Percentiles rank a stretch among this genome's conserved stretches.
phyloP scores from a whole-genome alignment of 768 basidiomycete species.

The Rhodotorula taiwanensis region DNA sequence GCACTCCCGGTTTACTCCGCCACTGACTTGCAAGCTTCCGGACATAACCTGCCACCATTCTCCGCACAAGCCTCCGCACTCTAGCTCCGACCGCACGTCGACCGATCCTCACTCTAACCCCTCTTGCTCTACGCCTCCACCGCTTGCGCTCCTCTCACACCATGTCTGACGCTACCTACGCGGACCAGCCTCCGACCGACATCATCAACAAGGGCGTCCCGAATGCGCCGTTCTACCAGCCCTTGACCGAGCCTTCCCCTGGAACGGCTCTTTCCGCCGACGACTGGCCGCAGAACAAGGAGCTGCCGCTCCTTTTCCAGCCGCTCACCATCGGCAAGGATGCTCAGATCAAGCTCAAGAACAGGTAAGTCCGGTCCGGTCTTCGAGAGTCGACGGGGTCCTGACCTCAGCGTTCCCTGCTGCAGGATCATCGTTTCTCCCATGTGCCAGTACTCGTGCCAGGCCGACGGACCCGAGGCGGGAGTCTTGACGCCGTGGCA shows the following conservation, averaged over 20 bases:
- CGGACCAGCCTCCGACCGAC: not conserved
- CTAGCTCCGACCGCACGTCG: too few relatives aligned
- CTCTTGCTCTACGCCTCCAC: too few relatives aligned
- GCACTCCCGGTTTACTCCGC: too few relatives aligned
- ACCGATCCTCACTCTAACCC: too few relatives aligned
- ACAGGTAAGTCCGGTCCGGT: constrained; percentile 46
- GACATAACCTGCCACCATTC: too few relatives aligned
- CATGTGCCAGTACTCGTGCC: constrained; percentile 70
- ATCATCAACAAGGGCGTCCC: constrained; percentile 1
- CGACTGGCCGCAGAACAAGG: constrained; percentile 48
- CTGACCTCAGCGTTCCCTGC: too few relatives aligned
- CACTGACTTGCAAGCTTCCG: too few relatives aligned
- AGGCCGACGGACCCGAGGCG: constrained; percentile 51
- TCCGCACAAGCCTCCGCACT: too few relatives aligned
- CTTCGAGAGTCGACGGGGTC: too few relatives aligned
- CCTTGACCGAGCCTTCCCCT: not conserved
- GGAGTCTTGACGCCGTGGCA: constrained; percentile 72
- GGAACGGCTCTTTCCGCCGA: constrained; percentile 13
- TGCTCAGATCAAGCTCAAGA: constrained; percentile 60
- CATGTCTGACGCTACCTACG: too few relatives aligned
- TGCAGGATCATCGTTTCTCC: constrained; percentile 47
- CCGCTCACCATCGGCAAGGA: constrained; percentile 58
- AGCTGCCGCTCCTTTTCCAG: constrained; percentile 58
- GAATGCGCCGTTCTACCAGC: constrained; percentile 17
- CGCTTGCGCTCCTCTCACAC: not conserved